Conservation (phyloP, 352 stramenopile species). For the Globisporangium barbulae region DNA sequence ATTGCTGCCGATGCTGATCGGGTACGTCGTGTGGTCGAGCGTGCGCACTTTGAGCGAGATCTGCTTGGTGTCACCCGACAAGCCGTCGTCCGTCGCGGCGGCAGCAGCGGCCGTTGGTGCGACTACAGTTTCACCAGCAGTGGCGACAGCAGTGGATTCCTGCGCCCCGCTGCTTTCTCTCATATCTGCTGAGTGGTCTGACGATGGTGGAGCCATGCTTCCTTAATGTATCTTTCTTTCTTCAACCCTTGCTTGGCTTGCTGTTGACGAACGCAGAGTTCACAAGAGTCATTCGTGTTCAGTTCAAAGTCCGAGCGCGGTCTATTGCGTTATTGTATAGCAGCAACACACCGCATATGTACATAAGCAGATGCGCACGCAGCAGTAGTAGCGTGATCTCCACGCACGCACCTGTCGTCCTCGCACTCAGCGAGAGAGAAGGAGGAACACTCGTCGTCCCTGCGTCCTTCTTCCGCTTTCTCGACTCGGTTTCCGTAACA, state of each 20-base stretch:
- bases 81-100: conserved; percentile 8
- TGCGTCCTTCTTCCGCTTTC: no score
- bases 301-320: neutral
- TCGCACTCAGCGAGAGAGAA: no score
- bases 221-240: neutral
- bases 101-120: neutral
- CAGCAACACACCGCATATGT: neutral
- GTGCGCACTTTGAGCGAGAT: conserved; percentile 80
- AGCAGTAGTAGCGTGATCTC: neutral
- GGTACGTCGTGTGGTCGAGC: conserved; percentile 80
- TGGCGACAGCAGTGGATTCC: neutral
- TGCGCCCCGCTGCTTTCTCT: neutral
- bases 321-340: no score
- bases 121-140: neutral
- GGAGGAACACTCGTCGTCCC: no score
- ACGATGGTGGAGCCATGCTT: neutral
- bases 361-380: neutral
- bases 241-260: neutral
- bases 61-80: conserved; percentile 14
- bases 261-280: conserved; percentile 5
- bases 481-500: no score
- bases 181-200: neutral
- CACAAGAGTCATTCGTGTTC: neutral
- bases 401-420: neutral
- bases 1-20: conserved; percentile 53